phyloP scores from a whole-genome alignment of 163 green algal genomes.

The Scenedesmus sp. region DNA sequence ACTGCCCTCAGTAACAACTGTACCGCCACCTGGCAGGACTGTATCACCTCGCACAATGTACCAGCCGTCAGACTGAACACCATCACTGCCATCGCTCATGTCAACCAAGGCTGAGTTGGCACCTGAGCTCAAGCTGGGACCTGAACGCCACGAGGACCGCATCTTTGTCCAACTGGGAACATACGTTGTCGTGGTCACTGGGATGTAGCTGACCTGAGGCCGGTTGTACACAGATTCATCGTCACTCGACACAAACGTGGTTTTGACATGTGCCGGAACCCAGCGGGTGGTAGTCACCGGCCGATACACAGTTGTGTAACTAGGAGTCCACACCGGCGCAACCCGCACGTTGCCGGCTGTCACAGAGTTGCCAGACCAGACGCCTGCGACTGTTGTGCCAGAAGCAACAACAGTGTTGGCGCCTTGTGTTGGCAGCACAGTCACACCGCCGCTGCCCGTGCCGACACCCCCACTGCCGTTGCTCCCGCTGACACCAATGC shows the following conservation, averaged over 20 bases:
- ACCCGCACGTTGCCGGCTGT: not conserved
- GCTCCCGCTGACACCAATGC: not conserved
- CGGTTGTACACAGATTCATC: not conserved
- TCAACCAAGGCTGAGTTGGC: not conserved
- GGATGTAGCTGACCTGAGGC: slow-evolving; percentile 11
- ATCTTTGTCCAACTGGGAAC: not conserved
- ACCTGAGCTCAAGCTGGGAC: not conserved
- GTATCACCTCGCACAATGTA: not conserved
- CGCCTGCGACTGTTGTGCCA: not conserved
- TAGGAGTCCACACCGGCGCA: not conserved
- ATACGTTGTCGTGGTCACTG: not conserved
- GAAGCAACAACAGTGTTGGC: not conserved
- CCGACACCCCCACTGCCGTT: not conserved
- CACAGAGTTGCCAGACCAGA: not conserved
- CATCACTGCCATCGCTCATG: not conserved
- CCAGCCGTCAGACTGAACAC: not conserved
- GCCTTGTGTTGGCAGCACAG: not conserved
- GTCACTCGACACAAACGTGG: not conserved
- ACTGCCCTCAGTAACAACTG: not conserved
- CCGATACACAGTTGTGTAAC: not conserved
- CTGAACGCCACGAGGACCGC: not conserved
- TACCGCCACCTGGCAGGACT: not conserved
- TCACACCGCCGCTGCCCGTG: not conserved
- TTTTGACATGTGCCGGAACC: not conserved
- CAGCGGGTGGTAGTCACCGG: not conserved